Percentiles rank a stretch among this genome's conserved stretches.
These are phyloP conservation scores for Beta lomatogona DNA, from an alignment of 179 eudicot genomes.

Conservation along the genomic window DNA sequence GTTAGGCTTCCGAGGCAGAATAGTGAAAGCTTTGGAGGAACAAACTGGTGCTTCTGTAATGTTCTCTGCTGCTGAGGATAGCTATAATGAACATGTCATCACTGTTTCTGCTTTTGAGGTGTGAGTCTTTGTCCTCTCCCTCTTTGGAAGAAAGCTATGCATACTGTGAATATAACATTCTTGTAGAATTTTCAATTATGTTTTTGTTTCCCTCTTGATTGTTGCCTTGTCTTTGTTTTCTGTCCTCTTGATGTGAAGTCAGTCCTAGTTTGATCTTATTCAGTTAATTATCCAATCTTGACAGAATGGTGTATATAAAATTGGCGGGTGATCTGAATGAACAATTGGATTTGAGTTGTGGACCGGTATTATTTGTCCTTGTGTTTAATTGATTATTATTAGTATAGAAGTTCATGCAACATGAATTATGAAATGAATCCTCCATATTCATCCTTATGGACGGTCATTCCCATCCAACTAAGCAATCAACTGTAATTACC, in stretches of 20 bases:
- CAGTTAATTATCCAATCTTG: neutral
- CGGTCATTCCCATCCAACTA: neutral
- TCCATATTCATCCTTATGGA: neutral
- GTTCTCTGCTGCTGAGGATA: slow-evolving; percentile 25
- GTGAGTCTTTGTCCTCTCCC: neutral
- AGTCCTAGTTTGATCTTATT: neutral
- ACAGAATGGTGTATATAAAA: neutral
- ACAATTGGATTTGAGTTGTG: neutral
- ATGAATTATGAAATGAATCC: neutral
- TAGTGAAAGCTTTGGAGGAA: slow-evolving; percentile 33
- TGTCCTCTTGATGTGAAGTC: neutral
- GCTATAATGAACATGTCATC: slow-evolving; percentile 32
- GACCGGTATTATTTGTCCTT: neutral
- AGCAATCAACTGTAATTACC: neutral
- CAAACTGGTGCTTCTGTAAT: slow-evolving; percentile 38
- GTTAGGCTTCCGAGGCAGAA: slow-evolving; percentile 36
- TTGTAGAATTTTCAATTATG: neutral
- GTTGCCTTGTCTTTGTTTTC: too few species aligned
- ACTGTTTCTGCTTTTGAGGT: slow-evolving; percentile 44
- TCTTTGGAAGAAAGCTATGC: neutral
- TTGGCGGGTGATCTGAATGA: neutral
- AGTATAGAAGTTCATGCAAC: neutral
- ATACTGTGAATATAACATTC: neutral
- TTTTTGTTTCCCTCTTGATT: neutral
- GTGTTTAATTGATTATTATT: neutral